Evolutionary conservation across 495 filamentous ascomycete species (phyloP).

Genomic region (Diplogelasinospora grovesii): DNA sequence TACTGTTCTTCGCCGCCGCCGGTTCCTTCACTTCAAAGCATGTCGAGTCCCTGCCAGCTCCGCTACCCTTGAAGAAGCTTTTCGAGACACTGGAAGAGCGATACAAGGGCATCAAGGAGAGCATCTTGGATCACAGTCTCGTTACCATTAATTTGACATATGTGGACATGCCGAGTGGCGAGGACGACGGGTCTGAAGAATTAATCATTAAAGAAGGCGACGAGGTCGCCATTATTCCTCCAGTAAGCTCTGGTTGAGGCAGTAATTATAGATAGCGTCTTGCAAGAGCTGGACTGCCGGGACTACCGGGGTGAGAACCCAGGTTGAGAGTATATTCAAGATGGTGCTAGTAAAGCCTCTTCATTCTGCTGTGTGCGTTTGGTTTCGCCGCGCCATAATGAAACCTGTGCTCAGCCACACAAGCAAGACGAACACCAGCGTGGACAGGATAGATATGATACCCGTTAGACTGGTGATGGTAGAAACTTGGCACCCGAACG

Average conservation of each 20-base stretch:
- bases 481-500: slow-evolving; percentile 45
- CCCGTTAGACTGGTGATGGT: slow-evolving; percentile 42
- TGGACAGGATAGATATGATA: slow-evolving; percentile 32
- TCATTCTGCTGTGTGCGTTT: no score
- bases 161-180: slow-evolving; percentile 58
- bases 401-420: slow-evolving; percentile 18
- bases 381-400: no score
- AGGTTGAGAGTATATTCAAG: no score
- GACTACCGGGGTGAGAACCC: no score
- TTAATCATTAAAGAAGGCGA: slow-evolving; percentile 66
- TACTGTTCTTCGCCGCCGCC: slow-evolving; percentile 84
- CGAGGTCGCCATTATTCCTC: slow-evolving; percentile 92
- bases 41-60: slow-evolving; percentile 66
- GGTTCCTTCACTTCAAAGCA: slow-evolving; percentile 65
- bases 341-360: background rate
- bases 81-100: slow-evolving; percentile 65
- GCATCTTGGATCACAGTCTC: slow-evolving; percentile 68
- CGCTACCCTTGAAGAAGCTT: slow-evolving; percentile 57
- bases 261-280: no score
- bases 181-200: slow-evolving; percentile 28
- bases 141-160: slow-evolving; percentile 86
- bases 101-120: slow-evolving; percentile 72
- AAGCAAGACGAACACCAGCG: slow-evolving; percentile 29
- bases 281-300: no score
- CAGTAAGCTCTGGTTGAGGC: slow-evolving; percentile 75